Evolutionary conservation across 129 eudicot genomes (phyloP), one percentile per base, ranked within the genome.

Genomic region (Deinandra increscens): DNA sequence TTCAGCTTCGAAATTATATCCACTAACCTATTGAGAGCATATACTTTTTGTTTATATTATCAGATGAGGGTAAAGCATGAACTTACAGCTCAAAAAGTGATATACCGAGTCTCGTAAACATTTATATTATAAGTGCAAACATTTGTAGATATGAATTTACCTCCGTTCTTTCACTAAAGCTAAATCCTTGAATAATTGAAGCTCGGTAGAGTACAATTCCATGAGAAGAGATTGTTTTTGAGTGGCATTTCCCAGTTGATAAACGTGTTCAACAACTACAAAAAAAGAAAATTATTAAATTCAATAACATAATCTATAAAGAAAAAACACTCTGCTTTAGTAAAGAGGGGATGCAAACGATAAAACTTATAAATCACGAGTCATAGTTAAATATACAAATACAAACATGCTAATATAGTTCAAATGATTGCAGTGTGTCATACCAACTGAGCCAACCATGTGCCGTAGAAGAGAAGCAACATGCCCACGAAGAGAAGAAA

Each of bases 401-500:
- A 51, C 53, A 15, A 53, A 39, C 19, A 36, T 1, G 5, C 6
- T 43, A 44, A 43, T 41, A 23, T 18, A 11, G 46, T 66, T 56
- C 2, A 45, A 46, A 74, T 26, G 23, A 74, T 46, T 23, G 51
- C 12, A n/a, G 59, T 48, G 75, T 37, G 50, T 13, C 91, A 55
- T 87, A 93, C 99, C 99, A 78, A 87, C 91, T 56, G 97, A 93
- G 45, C 99, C 97, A 44, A 93, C 99, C 89, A 80, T 85, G 65
- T 93, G 99, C 33, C 95, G 73, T 79, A 93, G 77, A 83, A 89
- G 99, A 65, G 92, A 49, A 83, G 97, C 95, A 82, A 89, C 99
- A 83, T 87, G 95, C 48, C 99, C 97, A 69, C 76, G 97, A 36
- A 93, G 88, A 53, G 89, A 84, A 64, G 93, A 80, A 49, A 93